Conservation (phyloP, 2,329 filamentous ascomycete genomes). For the Cordyceps sp. region DNA sequence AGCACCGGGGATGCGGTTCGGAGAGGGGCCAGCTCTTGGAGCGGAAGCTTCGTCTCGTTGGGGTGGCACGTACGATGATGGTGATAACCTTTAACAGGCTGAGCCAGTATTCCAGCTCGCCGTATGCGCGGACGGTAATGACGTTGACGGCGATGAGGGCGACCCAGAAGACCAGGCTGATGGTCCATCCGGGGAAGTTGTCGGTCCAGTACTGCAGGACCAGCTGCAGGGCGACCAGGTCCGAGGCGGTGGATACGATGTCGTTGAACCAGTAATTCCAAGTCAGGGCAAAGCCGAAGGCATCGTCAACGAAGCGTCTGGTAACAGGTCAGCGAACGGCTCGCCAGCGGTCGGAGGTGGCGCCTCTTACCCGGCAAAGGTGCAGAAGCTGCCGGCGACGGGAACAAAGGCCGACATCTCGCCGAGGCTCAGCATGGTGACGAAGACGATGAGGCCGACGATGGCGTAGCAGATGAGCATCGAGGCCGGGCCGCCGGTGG, state of each 20-base stretch:
- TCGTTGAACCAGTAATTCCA: conserved; percentile 54
- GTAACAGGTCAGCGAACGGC: too few relatives aligned
- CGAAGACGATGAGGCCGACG: conserved; percentile 38
- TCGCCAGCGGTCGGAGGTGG: too few relatives aligned
- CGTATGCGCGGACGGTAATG: conserved; percentile 17
- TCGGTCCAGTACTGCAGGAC: conserved; percentile 45
- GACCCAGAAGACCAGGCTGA: conserved; percentile 44
- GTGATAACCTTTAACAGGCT: conserved; percentile 35
- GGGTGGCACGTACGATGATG: conserved; percentile 27
- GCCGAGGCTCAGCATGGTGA: conserved; percentile 40
- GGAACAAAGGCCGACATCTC: conserved; percentile 40
- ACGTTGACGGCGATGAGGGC: conserved; percentile 28
- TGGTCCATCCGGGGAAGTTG: conserved; percentile 44
- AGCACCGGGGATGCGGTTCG: background rate
- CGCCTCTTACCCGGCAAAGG: conserved; percentile 22
- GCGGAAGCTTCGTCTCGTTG: too few relatives aligned
- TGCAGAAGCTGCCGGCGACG: conserved; percentile 38
- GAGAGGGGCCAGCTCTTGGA: too few relatives aligned
- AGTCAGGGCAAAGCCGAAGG: conserved; percentile 35
- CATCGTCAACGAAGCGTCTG: conserved; percentile 33
- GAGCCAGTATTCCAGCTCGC: conserved; percentile 37
- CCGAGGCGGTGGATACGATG: conserved; percentile 34
- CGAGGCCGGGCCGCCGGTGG: conserved; percentile 41
- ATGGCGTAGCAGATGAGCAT: conserved; percentile 40
- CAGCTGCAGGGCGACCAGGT: conserved; percentile 36